Base-by-base conservation (phyloP, 176 grass and related monocot species). In the Urochloa ruziziensis region DNA sequence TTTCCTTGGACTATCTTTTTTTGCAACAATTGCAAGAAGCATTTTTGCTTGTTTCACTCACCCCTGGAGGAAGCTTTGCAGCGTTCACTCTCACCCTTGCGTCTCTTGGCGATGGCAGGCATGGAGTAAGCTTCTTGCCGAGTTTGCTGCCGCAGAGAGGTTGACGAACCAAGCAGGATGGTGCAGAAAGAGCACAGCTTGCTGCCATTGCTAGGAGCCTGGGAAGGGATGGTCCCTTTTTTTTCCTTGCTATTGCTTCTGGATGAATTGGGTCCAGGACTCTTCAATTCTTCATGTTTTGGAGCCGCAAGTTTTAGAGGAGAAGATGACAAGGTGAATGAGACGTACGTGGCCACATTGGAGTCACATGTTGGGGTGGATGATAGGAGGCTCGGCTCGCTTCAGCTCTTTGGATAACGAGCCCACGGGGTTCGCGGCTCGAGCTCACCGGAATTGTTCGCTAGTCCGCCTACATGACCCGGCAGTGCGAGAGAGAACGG, bases 51-150 rank as follows among this genome's bases (percentile, higher is more conserved):
- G 19, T 67, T 16, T 16, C 43, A 77, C 86, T 58, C 89, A 97
- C 94, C 77, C 91, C 91, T 62, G 91, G 70, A 70, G 94, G 94
- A 74, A 86, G 76, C 85, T 92, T 94, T 29, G 89, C 91, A 42
- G 94, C 91, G 62, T 70, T 59, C 47, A 84, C 57, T 85, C 77
- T 88, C 40, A 86, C 28, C 69, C 24, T 25, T 67, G 18, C 68
- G 37, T 64, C n/a, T 66, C 85, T 88, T 19, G 71, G 69, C 6
- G 81, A 43, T n/a, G 54, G 48, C 21, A 79, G 57, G 36, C 39
- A 82, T 54, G 62, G 56, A 63, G 80, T 48, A 5, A 40, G 32
- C 1, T 39, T 79, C 2, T 15, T 46, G 35, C 18, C 9, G 64
- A 34, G n/a, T n/a, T n/a, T n/a, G n/a, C n/a, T n/a, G n/a, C n/a